Evolutionary conservation across 352 stramenopile genomes (phyloP), one percentile per base, ranked within the genome.

Genomic region (Phytophthora lateralis): DNA sequence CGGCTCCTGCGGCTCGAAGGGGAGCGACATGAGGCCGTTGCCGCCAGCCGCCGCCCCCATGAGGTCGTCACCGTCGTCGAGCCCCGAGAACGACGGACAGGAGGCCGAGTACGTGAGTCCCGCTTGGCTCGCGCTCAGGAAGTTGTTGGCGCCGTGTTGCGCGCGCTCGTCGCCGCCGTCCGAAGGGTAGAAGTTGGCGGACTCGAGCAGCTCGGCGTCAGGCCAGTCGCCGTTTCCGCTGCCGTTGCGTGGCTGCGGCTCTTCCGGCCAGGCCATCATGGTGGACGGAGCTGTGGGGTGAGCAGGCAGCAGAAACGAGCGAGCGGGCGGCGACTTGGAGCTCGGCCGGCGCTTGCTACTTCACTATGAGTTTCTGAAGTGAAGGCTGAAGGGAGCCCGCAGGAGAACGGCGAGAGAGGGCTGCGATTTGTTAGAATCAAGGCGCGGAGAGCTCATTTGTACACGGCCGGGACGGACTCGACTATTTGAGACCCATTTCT

Each of bases 81-180:
- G 41, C 15, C 73, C 80, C 32, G 83, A 88, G 66, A 92, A 86
- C 24, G 80, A 89, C 54, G 83, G 83, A 51, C 80, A 92, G 26
- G 83, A 92, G 35, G 83, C 80, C 29, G 83, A 92, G 51, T 81
- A 85, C 17, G 83, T 89, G 47, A 92, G 63, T 18, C 62, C 66
- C 21, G 29, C 38, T 21, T 73, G 57, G 37, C 38, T 55, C 20
- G 37, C 30, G 64, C n/a, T 58, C 20, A 61, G 24, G 49, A 69
- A 73, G 54, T 63, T 60, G 38, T 53, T 66, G 26, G 59, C 59
- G 29, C 69, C 69, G 51, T 73, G 69, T 30, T 76, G 69, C 14
- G 69, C 54, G 45, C 64, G 69, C 56, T 76, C 68, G 34, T 69
- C 58, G 12, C 43, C 32, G 26, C 37, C 43, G 30, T 61, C 46